A percentile compares a stretch with the other conserved stretches of the same genome.
These are phyloP conservation scores for Argentina anserina DNA, from an alignment of 306 rosid genomes.

Conservation along the genomic window DNA sequence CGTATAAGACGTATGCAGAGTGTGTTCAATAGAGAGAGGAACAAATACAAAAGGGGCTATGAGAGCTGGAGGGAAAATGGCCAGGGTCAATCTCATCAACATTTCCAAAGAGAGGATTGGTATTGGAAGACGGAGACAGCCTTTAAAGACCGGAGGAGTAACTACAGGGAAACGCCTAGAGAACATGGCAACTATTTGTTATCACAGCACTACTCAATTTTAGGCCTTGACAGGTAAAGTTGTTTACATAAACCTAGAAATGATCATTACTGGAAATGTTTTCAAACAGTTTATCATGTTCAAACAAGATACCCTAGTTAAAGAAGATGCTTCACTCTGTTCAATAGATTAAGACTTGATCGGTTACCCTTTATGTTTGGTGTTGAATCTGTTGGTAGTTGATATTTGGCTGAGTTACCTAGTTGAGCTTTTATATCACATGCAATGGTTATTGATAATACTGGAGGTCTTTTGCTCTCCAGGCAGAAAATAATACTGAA, in stretches of 20 bases:
- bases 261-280: background rate
- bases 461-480: background rate
- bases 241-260: background rate
- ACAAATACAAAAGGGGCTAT: conserved; percentile 60
- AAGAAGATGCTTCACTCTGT: background rate
- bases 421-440: no score
- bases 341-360: background rate
- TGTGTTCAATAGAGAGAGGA: conserved; percentile 96
- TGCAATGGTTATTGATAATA: background rate
- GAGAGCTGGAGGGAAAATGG: conserved; percentile 86
- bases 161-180: conserved; percentile 61
- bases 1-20: conserved; percentile 98
- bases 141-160: conserved; percentile 53
- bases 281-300: background rate
- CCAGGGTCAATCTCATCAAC: conserved; percentile 55
- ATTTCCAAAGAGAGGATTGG: conserved; percentile 94
- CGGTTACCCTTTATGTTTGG: background rate
- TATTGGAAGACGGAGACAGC: conserved; percentile 88
- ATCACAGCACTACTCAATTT: conserved; percentile 87
- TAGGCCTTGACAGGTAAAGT: conserved; percentile 94
- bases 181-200: conserved; percentile 55
- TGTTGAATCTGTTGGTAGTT: background rate
- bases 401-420: background rate
- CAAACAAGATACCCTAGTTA: background rate
- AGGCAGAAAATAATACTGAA: background rate